Evolutionary conservation across 495 filamentous ascomycete genomes (phyloP).

Genomic region (Aspergillus sclerotioniger): DNA sequence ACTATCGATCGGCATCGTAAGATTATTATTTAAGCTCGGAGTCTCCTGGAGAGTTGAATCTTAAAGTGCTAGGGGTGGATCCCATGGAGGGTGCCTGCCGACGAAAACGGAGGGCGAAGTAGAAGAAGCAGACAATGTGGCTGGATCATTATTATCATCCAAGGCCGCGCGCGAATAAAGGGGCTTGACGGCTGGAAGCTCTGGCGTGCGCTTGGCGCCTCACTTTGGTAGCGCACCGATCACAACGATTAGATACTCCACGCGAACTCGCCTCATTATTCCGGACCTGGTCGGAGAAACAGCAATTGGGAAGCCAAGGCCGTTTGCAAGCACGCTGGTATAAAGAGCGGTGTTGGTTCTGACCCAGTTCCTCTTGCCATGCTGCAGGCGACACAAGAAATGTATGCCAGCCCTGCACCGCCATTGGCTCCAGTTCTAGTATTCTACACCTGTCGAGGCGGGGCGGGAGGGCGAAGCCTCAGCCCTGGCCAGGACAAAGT

Average conservation of each 20-base stretch:
- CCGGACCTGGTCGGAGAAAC: constrained; percentile 10
- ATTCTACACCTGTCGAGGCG: neutral
- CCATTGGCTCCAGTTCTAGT: neutral
- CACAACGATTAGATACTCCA: constrained; percentile 10
- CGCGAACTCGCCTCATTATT: constrained; percentile 19
- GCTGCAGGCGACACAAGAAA: neutral
- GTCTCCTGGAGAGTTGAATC: neutral
- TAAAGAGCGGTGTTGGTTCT: constrained; percentile 14
- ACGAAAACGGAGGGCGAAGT: neutral
- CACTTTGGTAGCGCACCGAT: constrained; percentile 16
- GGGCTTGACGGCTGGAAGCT: neutral
- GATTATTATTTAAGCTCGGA: constrained; percentile 9
- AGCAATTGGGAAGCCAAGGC: constrained; percentile 13
- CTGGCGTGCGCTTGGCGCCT: constrained; percentile 13
- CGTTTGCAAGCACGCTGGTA: constrained; percentile 10
- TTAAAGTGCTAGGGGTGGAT: neutral
- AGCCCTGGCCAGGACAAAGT: neutral
- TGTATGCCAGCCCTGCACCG: neutral
- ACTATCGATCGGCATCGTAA: constrained; percentile 6
- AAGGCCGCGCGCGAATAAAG: neutral
- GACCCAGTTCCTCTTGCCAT: neutral
- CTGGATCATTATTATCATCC: neutral
- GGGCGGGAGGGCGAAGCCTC: neutral
- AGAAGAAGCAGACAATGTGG: neutral
- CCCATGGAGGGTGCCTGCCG: neutral